Evolutionary conservation across 2,329 filamentous ascomycete species (phyloP), one percentile per base, ranked within the genome.

Genomic region (Pyrenochaeta sp.): DNA sequence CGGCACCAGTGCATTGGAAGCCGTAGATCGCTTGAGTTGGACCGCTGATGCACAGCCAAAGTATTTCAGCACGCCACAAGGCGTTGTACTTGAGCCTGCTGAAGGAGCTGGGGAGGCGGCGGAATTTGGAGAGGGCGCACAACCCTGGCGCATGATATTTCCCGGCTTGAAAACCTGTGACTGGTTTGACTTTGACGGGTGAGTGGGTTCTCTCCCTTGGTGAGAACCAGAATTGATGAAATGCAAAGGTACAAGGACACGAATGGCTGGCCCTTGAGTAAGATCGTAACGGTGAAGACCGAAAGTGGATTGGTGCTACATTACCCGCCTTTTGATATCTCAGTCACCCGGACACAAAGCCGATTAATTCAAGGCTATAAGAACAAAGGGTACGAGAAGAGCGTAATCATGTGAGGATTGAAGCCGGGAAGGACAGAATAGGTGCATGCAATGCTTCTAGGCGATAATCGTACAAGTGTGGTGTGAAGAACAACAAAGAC

Each of bases 101-200:
- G 68, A 69, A 31, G 67, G 68, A 1, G 61, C 46, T 4, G 63
- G 56, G 3, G 69, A 70, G 48, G 54, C 45, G 11, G 61, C 47
- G 1, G 49, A 67, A 37, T 70, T 69, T 50, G 67, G 68, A 2
- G 42, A 60, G 10, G 58, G 66, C 4, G 56, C 63, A 18, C 68
- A 69, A 23, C 60, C 71, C 0, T 72, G 67, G 61, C 57, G 70
- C 14, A 64, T 71, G 56, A 61, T 64, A 2, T 54, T 63, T 12
- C 64, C 68, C 14, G 69, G 64, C 3, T 43, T 66, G 31, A 60
- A 64, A 7, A 37, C 42, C 7, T 73, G 70, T 40, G 64, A 73
- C 43, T 73, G 67, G 66, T 71, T 66, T 49, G 70, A 73, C 40
- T 72, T 68, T 32, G 70, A 72, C 49, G 70, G 70, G 59, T 68